Conservation (phyloP, 169 alveolate genomes). For the Plasmodium inui region DNA sequence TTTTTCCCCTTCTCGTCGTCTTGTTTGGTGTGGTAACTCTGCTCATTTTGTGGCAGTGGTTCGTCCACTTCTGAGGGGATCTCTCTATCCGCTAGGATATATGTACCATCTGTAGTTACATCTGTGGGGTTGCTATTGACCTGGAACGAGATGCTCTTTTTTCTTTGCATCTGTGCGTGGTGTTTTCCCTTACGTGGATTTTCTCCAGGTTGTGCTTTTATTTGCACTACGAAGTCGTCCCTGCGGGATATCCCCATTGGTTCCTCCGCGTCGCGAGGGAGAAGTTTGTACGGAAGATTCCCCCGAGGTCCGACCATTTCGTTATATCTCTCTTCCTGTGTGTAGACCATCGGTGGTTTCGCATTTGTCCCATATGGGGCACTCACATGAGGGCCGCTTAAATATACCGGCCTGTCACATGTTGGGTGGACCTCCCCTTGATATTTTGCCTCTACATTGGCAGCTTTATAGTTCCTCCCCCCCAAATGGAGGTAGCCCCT, state of each 20-base stretch:
- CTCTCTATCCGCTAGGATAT: background rate
- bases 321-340: background rate
- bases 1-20: background rate
- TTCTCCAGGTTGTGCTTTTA: background rate
- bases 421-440: background rate
- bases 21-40: background rate
- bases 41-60: background rate
- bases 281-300: background rate
- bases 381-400: background rate
- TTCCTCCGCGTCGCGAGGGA: background rate
- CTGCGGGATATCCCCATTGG: background rate
- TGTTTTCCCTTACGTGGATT: background rate
- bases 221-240: background rate
- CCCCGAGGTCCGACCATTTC: background rate
- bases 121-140: background rate
- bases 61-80: background rate
- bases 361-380: background rate
- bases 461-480: background rate
- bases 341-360: background rate
- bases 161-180: background rate
- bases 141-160: conserved; percentile 13
- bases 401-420: background rate
- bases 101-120: background rate
- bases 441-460: background rate
- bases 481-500: background rate